These are phyloP conservation scores for Pichia heedii DNA, from an alignment of 805 yeast species.

Conservation along the genomic window DNA sequence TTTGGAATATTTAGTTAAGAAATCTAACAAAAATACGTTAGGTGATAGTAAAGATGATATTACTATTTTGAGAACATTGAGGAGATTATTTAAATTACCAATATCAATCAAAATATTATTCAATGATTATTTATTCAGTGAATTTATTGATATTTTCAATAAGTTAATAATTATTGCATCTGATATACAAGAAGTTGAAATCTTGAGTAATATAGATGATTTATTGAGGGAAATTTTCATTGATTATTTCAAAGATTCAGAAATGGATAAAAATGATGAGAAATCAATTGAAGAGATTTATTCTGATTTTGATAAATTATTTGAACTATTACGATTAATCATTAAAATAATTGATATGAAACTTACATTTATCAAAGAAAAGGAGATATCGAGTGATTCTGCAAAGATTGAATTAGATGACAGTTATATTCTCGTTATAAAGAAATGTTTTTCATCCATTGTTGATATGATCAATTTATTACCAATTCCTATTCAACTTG, in stretches of 20 bases:
- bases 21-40: conserved; percentile 16
- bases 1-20: conserved; percentile 57
- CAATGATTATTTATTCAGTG: conserved; percentile 61
- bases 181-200: conserved; percentile 30
- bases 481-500: conserved; percentile 60
- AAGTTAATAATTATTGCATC: conserved; percentile 53
- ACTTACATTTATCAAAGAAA: conserved; percentile 51
- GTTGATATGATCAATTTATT: conserved; percentile 56
- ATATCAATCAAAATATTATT: conserved; percentile 53
- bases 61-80: conserved; percentile 40
- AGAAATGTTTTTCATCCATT: conserved; percentile 40
- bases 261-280: neutral
- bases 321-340: conserved; percentile 68
- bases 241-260: conserved; percentile 38
- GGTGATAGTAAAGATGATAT: conserved; percentile 19
- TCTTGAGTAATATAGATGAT: conserved; percentile 33
- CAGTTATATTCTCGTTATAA: conserved; percentile 34
- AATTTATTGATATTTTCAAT: conserved; percentile 67
- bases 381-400: conserved; percentile 23
- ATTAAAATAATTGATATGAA: conserved; percentile 52
- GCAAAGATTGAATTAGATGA: conserved; percentile 19
- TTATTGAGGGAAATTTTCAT: conserved; percentile 31
- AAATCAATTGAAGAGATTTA: conserved; percentile 34
- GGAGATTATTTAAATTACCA: conserved; percentile 45
- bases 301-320: conserved; percentile 63